These are phyloP conservation scores for Clonostachys rhizophaga DNA, from an alignment of 2,329 filamentous ascomycete genomes.

Conservation along the genomic window DNA sequence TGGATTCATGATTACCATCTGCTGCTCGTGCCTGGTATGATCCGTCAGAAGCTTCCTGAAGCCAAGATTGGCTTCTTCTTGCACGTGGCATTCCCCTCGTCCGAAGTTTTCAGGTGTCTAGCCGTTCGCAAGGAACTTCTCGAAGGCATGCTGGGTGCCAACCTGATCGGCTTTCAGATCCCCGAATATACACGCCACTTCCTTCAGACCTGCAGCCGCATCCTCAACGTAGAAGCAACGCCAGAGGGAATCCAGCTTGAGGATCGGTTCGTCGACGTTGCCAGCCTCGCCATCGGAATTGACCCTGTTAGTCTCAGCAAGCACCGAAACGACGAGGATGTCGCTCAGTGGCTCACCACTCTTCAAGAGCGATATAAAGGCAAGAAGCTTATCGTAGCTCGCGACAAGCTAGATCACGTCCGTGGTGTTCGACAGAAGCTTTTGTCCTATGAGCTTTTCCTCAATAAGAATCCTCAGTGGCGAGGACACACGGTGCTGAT, in stretches of 20 bases:
- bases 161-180: constrained; percentile 90
- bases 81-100: constrained; percentile 92
- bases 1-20: constrained; percentile 98
- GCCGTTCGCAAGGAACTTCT: constrained; percentile 82
- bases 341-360: constrained; percentile 72
- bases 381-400: constrained; percentile 86
- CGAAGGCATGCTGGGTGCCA: constrained; percentile 88
- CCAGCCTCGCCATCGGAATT: constrained; percentile 83
- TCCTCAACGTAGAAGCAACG: constrained; percentile 86
- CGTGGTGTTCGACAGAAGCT: constrained; percentile 92
- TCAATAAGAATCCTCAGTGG: constrained; percentile 92
- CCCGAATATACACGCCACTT: constrained; percentile 93
- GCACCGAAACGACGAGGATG: constrained; percentile 67
- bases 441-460: constrained; percentile 85
- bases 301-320: constrained; percentile 72
- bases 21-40: constrained; percentile 81
- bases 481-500: constrained; percentile 84
- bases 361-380: constrained; percentile 81
- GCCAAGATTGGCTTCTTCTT: constrained; percentile 96
- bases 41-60: constrained; percentile 84
- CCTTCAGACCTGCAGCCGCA: constrained; percentile 87
- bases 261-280: constrained; percentile 87
- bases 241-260: constrained; percentile 86
- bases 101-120: constrained; percentile 90
- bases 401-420: constrained; percentile 91